A percentile compares a stretch with the other conserved stretches of the same genome.
Evolutionary conservation across 495 filamentous ascomycete species (phyloP).

Genomic region (Cenococcum geophilum): DNA sequence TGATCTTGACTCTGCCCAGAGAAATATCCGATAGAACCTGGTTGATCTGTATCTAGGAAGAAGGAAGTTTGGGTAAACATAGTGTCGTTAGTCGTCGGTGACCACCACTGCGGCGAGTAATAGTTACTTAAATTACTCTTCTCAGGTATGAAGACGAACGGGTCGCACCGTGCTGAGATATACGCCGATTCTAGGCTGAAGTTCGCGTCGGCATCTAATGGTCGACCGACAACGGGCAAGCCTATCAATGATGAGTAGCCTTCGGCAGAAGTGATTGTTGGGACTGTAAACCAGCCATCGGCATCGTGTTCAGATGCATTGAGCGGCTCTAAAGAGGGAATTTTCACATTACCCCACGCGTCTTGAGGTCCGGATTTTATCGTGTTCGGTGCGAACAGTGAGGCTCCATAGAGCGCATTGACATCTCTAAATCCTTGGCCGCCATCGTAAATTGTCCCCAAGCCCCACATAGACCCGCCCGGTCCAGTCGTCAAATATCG

Average conservation of each 20-base stretch:
- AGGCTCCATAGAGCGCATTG: slow-evolving; percentile 13
- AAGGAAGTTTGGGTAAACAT: slow-evolving; percentile 4
- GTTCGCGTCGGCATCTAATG: slow-evolving; percentile 3
- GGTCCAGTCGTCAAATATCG: slow-evolving; percentile 28
- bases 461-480: slow-evolving; percentile 9
- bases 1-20: no score
- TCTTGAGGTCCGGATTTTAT: slow-evolving; percentile 24
- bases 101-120: no score
- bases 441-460: slow-evolving; percentile 8
- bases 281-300: slow-evolving; percentile 20
- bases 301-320: slow-evolving; percentile 8
- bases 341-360: slow-evolving; percentile 31
- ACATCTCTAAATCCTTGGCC: slow-evolving; percentile 8
- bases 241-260: slow-evolving; percentile 24
- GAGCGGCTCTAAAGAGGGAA: slow-evolving; percentile 21
- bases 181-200: slow-evolving; percentile 24
- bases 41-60: neutral
- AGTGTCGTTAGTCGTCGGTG: neutral
- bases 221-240: slow-evolving; percentile 20
- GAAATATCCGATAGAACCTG: neutral
- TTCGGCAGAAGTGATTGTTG: slow-evolving; percentile 8
- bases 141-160: neutral
- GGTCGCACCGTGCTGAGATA: slow-evolving; percentile 14
- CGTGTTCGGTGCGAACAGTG: slow-evolving; percentile 15
- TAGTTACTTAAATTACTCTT: no score